A percentile compares a stretch with the other conserved stretches of the same genome.
Conservation (phyloP, 1,284 basidiomycete genomes). For the Ustilago bromivora region DNA sequence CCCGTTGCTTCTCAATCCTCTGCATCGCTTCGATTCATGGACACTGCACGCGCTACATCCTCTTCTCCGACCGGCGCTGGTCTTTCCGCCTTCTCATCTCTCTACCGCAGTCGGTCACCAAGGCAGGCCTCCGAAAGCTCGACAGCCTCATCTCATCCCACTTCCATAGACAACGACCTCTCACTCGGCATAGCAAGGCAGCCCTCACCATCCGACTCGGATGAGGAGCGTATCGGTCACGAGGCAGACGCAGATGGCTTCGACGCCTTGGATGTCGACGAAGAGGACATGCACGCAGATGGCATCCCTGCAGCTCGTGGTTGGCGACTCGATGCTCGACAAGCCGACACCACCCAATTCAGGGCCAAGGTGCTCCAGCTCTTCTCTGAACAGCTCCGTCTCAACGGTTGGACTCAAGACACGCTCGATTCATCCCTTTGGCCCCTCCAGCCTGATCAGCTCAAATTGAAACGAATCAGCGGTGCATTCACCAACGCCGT, state of each 20-base stretch:
- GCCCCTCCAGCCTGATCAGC: slow-evolving; percentile 45
- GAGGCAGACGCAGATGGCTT: slow-evolving; percentile 50
- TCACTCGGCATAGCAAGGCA: neutral
- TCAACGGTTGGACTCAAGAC: slow-evolving; percentile 58
- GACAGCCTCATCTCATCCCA: neutral
- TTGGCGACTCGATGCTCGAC: slow-evolving; percentile 58
- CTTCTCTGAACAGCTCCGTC: slow-evolving; percentile 54
- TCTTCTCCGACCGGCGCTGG: slow-evolving; percentile 19
- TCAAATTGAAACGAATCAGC: slow-evolving; percentile 62
- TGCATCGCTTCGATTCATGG: slow-evolving; percentile 19
- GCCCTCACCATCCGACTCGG: slow-evolving; percentile 24
- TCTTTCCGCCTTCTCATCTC: slow-evolving; percentile 23
- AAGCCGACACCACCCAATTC: slow-evolving; percentile 55
- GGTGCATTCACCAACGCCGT: slow-evolving; percentile 67
- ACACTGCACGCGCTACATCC: slow-evolving; percentile 7
- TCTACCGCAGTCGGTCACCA: slow-evolving; percentile 32
- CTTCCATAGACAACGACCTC: neutral
- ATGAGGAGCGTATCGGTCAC: slow-evolving; percentile 24
- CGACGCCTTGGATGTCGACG: slow-evolving; percentile 61
- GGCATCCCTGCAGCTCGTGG: slow-evolving; percentile 66
- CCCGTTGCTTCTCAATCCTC: slow-evolving; percentile 42
- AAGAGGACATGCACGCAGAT: slow-evolving; percentile 69
- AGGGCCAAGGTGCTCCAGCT: slow-evolving; percentile 55
- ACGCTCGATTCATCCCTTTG: slow-evolving; percentile 44
- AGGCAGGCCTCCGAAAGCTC: slow-evolving; percentile 16